These are phyloP conservation scores for Cryptococcus sp. DNA, from an alignment of 1,284 basidiomycete species.

Conservation along the genomic window DNA sequence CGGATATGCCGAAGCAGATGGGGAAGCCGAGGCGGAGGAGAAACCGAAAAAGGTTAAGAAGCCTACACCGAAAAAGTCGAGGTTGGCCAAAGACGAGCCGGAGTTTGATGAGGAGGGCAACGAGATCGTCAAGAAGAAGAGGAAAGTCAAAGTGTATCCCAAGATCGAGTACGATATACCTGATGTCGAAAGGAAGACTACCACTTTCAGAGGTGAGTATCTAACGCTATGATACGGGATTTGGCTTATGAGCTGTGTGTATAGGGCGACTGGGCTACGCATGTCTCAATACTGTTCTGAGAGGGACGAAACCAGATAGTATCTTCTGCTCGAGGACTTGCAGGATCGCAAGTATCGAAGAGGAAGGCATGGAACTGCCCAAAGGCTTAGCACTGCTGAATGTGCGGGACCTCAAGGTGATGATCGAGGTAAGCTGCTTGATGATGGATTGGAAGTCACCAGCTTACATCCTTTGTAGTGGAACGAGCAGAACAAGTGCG, in stretches of 20 bases:
- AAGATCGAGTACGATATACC: constrained; percentile 67
- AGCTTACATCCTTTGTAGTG: constrained; percentile 58
- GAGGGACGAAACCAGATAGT: constrained; percentile 21
- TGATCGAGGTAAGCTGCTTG: constrained; percentile 58
- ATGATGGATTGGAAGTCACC: not conserved
- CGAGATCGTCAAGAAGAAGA: constrained; percentile 50
- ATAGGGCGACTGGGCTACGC: constrained; percentile 52
- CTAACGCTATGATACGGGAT: not conserved
- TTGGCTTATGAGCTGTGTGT: not conserved
- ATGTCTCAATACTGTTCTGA: constrained; percentile 31
- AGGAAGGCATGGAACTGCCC: constrained; percentile 76
- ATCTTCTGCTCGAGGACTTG: constrained; percentile 61
- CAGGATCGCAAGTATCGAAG: constrained; percentile 74
- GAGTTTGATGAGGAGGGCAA: constrained; percentile 42
- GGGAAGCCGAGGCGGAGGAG: constrained; percentile 34
- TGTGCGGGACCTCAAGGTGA: constrained; percentile 65
- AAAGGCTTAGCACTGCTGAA: constrained; percentile 79
- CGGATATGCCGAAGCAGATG: constrained; percentile 6
- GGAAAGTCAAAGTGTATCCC: constrained; percentile 50
- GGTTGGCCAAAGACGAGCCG: constrained; percentile 38
- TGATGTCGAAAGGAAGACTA: constrained; percentile 55
- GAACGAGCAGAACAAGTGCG: constrained; percentile 73
- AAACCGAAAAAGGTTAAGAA: constrained; percentile 37
- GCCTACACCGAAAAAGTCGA: constrained; percentile 35
- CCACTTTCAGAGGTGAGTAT: constrained; percentile 64